Conservation (phyloP, 2,329 filamentous ascomycete species). For the Hymenoscyphus scutula region DNA sequence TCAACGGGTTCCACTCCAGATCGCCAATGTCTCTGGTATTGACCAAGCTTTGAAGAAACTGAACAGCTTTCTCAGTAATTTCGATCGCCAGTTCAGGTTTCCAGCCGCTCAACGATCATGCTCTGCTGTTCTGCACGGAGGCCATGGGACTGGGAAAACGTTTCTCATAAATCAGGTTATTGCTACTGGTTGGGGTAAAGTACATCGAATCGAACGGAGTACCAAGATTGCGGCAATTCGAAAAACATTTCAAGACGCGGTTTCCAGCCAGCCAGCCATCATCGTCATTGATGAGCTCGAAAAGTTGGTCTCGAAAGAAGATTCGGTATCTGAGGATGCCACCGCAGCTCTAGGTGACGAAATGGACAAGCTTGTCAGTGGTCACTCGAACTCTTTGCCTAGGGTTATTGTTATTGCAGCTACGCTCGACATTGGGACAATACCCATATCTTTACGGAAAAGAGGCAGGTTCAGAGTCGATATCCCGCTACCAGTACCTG, state of each 20-base stretch:
- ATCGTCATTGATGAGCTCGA: conserved; percentile 79
- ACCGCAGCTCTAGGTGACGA: conserved; percentile 52
- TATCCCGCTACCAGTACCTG: conserved; percentile 75
- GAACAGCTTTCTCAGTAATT: conserved; percentile 62
- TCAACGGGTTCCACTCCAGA: conserved; percentile 25
- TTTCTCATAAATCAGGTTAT: conserved; percentile 68
- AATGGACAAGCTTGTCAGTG: conserved; percentile 52
- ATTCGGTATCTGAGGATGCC: conserved; percentile 49
- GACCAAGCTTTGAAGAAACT: conserved; percentile 60
- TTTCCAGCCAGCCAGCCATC: conserved; percentile 68
- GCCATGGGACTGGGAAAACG: conserved; percentile 81
- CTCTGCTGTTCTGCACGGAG: conserved; percentile 64
- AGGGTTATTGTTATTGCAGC: conserved; percentile 73
- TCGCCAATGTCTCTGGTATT: conserved; percentile 66
- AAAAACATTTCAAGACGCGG: conserved; percentile 68
- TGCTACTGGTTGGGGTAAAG: conserved; percentile 66
- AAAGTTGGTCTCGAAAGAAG: conserved; percentile 61
- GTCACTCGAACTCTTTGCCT: conserved; percentile 37
- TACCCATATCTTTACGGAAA: conserved; percentile 67
- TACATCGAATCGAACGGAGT: conserved; percentile 58
- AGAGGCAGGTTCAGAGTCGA: conserved; percentile 63
- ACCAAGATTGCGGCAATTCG: conserved; percentile 60
- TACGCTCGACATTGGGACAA: conserved; percentile 68
- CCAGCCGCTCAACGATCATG: conserved; percentile 32
- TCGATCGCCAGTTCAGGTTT: conserved; percentile 42